Conservation (phyloP, 108 stramenopile species). For the Discostella pseudostelligera region DNA sequence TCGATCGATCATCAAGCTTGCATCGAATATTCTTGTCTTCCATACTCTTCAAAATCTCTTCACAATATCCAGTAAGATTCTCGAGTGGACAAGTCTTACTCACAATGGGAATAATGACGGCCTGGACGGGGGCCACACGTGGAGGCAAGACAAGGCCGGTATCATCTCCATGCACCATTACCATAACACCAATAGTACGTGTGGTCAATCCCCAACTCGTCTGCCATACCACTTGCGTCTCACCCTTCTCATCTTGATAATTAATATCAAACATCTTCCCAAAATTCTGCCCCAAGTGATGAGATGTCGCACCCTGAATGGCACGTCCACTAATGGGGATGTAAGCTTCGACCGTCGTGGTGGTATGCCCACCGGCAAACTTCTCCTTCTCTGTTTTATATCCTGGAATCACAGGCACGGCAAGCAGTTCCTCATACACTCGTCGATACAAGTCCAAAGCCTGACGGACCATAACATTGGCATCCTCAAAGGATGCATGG, state of each 20-base stretch:
- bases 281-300: slow-evolving; percentile 99
- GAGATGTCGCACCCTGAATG: slow-evolving; percentile 98
- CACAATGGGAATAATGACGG: slow-evolving; percentile 94
- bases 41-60: slow-evolving; percentile 64
- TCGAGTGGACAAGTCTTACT: slow-evolving; percentile 83
- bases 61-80: slow-evolving; percentile 67
- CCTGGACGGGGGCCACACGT: slow-evolving; percentile 93
- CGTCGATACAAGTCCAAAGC: slow-evolving; percentile 94
- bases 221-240: slow-evolving; percentile 91
- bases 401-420: slow-evolving; percentile 97
- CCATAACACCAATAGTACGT: slow-evolving; percentile 97
- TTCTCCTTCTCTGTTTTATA: slow-evolving; percentile 98
- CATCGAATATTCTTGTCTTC: slow-evolving; percentile 74
- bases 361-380: slow-evolving; percentile 97
- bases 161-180: slow-evolving; percentile 99
- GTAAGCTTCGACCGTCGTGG: slow-evolving; percentile 99
- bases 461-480: slow-evolving; percentile 93
- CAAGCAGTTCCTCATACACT: slow-evolving; percentile 98
- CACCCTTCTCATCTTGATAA: slow-evolving; percentile 93
- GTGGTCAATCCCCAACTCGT: slow-evolving; percentile 99
- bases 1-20: slow-evolving; percentile 90
- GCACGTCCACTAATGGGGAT: slow-evolving; percentile 96
- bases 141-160: slow-evolving; percentile 98
- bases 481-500: slow-evolving; percentile 94
- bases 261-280: slow-evolving; percentile 99